These are phyloP conservation scores for Bolboschoenus planiculmis DNA, from an alignment of 176 grass and related monocot genomes.

Conservation along the genomic window DNA sequence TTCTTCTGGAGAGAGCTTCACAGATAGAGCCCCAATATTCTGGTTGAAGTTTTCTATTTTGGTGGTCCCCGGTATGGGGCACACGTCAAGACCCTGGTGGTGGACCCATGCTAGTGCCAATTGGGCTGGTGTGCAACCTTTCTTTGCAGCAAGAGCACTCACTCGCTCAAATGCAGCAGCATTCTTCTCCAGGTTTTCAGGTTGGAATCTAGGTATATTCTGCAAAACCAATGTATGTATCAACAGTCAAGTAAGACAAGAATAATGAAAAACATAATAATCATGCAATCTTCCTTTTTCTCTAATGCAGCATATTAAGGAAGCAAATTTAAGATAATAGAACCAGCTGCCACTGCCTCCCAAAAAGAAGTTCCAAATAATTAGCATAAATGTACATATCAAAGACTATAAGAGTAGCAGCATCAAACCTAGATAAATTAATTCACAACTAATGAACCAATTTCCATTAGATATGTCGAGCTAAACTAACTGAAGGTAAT, in stretches of 20 bases:
- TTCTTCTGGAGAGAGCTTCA: conserved; percentile 40
- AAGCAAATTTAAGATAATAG: not conserved
- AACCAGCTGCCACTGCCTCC: not conserved
- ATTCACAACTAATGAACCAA: not conserved
- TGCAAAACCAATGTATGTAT: conserved; percentile 19
- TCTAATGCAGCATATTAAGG: not conserved
- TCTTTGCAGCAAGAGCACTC: conserved; percentile 32
- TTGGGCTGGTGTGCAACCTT: conserved; percentile 48
- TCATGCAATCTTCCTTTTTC: not conserved
- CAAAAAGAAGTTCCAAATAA: not conserved
- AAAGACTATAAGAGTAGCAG: not conserved
- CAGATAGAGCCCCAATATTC: conserved; percentile 41
- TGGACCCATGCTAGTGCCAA: conserved; percentile 61
- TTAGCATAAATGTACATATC: not conserved
- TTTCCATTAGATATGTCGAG: not conserved
- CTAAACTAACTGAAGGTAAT: not conserved
- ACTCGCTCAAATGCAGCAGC: conserved; percentile 38
- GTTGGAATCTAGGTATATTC: conserved; percentile 39
- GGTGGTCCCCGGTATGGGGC: conserved; percentile 66
- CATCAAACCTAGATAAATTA: not conserved
- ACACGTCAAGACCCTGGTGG: conserved; percentile 50
- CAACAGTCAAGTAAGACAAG: not conserved
- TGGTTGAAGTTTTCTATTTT: conserved; percentile 53
- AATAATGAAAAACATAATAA: not conserved
- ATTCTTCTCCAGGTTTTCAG: conserved; percentile 51